Evolutionary conservation across 805 yeast genomes (phyloP).

Genomic region (Millerago galiae): DNA sequence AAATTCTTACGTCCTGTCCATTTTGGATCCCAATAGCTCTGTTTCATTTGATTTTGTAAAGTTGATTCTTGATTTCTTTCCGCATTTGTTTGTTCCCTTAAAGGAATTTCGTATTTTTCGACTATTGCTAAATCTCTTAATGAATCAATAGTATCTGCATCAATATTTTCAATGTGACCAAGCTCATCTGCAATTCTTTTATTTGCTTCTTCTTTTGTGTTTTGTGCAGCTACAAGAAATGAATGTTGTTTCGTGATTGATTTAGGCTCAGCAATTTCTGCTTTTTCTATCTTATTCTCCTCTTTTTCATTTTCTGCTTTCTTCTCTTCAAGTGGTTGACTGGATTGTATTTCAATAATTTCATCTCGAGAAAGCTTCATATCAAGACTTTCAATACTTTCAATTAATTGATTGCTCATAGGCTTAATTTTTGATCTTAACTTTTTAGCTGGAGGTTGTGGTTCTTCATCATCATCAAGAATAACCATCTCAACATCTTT

Average conservation of each 20-base stretch:
- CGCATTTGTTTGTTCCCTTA: not conserved
- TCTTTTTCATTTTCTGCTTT: not conserved
- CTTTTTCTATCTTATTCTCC: not conserved
- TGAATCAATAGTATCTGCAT: conserved; percentile 23
- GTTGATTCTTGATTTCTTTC: conserved; percentile 1
- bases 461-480: not conserved
- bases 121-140: conserved; percentile 31
- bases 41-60: conserved; percentile 4
- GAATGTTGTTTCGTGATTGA: conserved; percentile 7
- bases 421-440: conserved; percentile 6
- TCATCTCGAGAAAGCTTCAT: not conserved
- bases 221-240: conserved; percentile 13
- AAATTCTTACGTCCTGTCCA: conserved; percentile 33
- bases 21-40: conserved; percentile 9
- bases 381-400: not conserved
- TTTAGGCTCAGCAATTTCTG: not conserved
- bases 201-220: conserved; percentile 18
- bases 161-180: conserved; percentile 9
- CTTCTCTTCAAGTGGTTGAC: not conserved
- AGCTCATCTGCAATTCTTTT: conserved; percentile 15
- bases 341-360: not conserved
- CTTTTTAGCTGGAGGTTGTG: conserved; percentile 9
- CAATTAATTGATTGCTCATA: conserved; percentile 1
- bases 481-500: not conserved
- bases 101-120: conserved; percentile 19